phyloP scores from a whole-genome alignment of 768 basidiomycete genomes.

The Mycena filopes region DNA sequence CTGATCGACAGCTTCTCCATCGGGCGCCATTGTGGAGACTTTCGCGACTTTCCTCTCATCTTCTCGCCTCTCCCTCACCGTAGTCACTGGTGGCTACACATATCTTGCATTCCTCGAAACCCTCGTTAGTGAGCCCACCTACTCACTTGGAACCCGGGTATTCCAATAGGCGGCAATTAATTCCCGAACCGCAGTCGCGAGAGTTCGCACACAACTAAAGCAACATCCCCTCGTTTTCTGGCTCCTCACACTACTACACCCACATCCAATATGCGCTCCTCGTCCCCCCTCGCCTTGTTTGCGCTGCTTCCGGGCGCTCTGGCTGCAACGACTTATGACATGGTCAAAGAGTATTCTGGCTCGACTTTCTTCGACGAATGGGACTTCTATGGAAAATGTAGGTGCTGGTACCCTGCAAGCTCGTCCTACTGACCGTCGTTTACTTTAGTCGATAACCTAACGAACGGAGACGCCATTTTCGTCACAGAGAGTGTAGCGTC shows the following conservation, averaged over 20 bases:
- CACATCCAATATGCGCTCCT: constrained; percentile 8
- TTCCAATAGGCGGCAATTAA: background rate
- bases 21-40: too few species aligned
- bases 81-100: constrained; percentile 15
- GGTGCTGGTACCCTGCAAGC: background rate
- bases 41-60: background rate
- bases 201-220: background rate
- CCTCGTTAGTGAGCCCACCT: too few species aligned
- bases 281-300: constrained; percentile 5
- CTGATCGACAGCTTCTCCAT: too few species aligned
- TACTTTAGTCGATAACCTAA: constrained; percentile 67
- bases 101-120: too few species aligned
- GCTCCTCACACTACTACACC: background rate
- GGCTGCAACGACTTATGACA: constrained; percentile 54
- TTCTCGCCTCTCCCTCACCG: background rate
- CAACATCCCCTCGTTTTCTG: background rate
- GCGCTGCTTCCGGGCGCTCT: constrained; percentile 16
- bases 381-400: constrained; percentile 71
- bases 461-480: constrained; percentile 67
- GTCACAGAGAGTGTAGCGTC: constrained; percentile 58
- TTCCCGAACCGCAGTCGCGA: background rate
- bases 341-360: constrained; percentile 68
- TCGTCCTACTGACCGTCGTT: constrained; percentile 1
- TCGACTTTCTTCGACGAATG: constrained; percentile 74
- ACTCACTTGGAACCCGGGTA: background rate